Percentiles rank a stretch among this genome's conserved stretches.
Evolutionary conservation across 2,329 filamentous ascomycete genomes (phyloP).

Genomic region (Fusarium keratoplasticum): DNA sequence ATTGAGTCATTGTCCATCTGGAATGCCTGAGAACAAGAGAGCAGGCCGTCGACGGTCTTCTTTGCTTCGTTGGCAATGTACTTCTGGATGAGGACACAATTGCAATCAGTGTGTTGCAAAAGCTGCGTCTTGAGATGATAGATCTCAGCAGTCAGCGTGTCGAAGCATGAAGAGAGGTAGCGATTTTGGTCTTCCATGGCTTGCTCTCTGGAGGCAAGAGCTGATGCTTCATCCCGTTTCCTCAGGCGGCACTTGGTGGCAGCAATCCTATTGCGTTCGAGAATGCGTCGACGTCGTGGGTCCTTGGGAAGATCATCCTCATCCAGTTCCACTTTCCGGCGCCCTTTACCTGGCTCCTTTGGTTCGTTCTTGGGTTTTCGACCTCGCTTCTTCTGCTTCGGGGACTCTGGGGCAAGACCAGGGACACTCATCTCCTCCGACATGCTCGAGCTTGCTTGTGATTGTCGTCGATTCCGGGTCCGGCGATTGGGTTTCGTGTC

Average conservation of each 20-base stretch:
- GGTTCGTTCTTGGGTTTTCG: conserved; percentile 39
- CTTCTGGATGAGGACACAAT: conserved; percentile 47
- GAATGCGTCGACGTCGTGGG: conserved; percentile 40
- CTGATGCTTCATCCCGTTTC: conserved; percentile 47
- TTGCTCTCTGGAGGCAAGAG: conserved; percentile 44
- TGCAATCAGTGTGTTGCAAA: conserved; percentile 47
- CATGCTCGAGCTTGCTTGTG: conserved; percentile 20
- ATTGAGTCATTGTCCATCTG: conserved; percentile 20
- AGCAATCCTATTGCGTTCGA: conserved; percentile 49
- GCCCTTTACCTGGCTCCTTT: conserved; percentile 19
- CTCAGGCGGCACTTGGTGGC: conserved; percentile 48
- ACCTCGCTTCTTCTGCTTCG: conserved; percentile 42
- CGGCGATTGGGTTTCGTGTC: conserved; percentile 25
- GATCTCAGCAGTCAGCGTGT: conserved; percentile 44
- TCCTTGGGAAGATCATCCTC: conserved; percentile 39
- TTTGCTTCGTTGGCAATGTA: conserved; percentile 48
- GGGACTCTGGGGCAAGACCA: neutral
- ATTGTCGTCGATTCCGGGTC: conserved; percentile 17
- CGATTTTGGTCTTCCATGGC: conserved; percentile 47
- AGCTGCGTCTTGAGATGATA: conserved; percentile 47
- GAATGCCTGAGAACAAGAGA: conserved; percentile 29
- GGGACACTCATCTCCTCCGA: conserved; percentile 10
- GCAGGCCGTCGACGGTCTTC: conserved; percentile 43
- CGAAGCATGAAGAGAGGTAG: conserved; percentile 43
- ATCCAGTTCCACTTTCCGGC: conserved; percentile 31